Evolutionary conservation across 2,329 filamentous ascomycete species (phyloP), one percentile per base, ranked within the genome.

Genomic region (Trichoderma koningii): DNA sequence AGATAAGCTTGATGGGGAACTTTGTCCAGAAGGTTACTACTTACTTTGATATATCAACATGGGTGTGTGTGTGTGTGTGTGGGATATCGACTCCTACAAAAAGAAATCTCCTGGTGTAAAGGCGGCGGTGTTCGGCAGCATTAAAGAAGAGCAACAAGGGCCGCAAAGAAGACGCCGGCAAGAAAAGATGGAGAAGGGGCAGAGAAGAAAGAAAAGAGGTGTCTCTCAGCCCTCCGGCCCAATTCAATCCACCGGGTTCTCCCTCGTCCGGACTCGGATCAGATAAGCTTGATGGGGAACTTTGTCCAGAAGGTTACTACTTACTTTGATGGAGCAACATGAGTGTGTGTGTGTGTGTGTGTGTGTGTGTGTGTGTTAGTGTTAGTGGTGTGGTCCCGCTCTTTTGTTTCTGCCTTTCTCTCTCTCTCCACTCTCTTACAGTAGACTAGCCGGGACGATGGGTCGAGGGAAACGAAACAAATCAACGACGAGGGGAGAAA

Each of bases 1-100:
- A 64, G 62, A 64, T 64, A 64, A 64, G 62, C 52, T 64, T 57
- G 30, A 51, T 48, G 44, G 34, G 38, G 34, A 62, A 62, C 23
- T 42, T 62, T 62, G 47, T 44, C 45, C 38, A 28, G 6, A 51
- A 51, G 45, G 44, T 52, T 62, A 28, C 28, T 28, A 28, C 28
- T 34, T 23, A 23, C 21, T 23, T 23, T 50, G 51, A 14, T 61
- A 23, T 23, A 34, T 23, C 28, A 30, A 23, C 21, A 23, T 23
- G n/a, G n/a, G 42, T n/a, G 6, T 28, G 26, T 28, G 6, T 28
- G 26, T 28, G 17, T 15, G 48, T 30, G 26, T 9, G 3, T 3
- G 7, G 55, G 55, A 61, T 61, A 61, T 61, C 38, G 47, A 21
- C 17, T 60, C 44, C n/a, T 41, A 60, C 56, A 34, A 50, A 38